Evolutionary conservation across 2,329 filamentous ascomycete species (phyloP).

Genomic region (Lizonia empirigonia): DNA sequence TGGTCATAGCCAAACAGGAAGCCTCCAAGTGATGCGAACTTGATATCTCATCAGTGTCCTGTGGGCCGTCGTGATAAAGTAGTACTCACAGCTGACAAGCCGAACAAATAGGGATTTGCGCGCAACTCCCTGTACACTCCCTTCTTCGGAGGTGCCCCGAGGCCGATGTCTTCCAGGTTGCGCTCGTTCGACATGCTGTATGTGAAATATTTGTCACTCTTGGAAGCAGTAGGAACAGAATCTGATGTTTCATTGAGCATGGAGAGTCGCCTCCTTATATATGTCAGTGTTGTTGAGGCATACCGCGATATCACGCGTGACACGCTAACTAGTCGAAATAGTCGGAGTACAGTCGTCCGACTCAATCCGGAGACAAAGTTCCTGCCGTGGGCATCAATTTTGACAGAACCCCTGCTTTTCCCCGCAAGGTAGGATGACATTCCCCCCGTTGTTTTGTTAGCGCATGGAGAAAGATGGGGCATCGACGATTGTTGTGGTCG

Average conservation of each 20-base stretch:
- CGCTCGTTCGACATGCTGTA: conserved; percentile 14
- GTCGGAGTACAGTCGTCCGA: conserved; percentile 25
- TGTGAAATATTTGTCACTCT: not conserved
- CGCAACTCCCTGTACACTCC: conserved; percentile 28
- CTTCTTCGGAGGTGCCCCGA: conserved; percentile 16
- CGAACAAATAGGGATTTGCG: conserved; percentile 29
- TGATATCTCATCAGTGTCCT: not conserved
- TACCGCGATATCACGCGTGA: not conserved
- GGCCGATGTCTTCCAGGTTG: conserved; percentile 6
- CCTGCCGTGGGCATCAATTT: conserved; percentile 6
- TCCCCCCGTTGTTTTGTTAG: conserved; percentile 11
- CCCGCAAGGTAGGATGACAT: conserved; percentile 16
- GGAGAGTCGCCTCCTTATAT: conserved; percentile 8
- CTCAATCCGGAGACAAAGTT: conserved; percentile 14
- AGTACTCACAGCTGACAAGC: conserved; percentile 21
- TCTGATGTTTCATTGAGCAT: not conserved
- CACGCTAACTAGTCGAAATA: conserved; percentile 17
- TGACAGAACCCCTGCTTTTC: not conserved
- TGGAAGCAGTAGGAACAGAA: not conserved
- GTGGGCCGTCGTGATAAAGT: not conserved
- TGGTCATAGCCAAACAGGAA: conserved; percentile 34
- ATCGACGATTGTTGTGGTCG: conserved; percentile 13
- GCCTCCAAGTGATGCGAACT: conserved; percentile 29
- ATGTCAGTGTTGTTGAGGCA: not conserved
- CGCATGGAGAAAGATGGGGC: conserved; percentile 11